Base-by-base conservation (phyloP, 2,329 filamentous ascomycete genomes). In the Teratosphaeria pseudoeucalypti region DNA sequence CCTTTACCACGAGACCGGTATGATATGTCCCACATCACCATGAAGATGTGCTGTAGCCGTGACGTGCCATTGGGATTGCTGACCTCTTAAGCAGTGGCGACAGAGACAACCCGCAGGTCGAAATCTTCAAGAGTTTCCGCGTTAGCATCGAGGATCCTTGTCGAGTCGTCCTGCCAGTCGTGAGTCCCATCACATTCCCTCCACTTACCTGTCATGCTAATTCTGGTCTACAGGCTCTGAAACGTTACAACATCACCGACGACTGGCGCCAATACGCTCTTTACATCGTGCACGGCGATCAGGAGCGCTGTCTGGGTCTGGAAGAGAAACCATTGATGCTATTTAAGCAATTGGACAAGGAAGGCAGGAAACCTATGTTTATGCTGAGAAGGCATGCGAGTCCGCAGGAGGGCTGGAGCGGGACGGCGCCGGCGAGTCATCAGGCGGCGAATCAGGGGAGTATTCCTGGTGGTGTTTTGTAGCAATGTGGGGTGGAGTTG, bases 351-450 rank as follows among this genome's bases (percentile, higher is more conserved):
- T 79, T 99, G 59, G 92, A 97, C 72, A 92, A 92, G 73, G 94
- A 97, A 77, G 94, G 94, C 54, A 88, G 95, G 76, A 99, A 97
- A 73, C 94, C 94, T 26, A 97, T 97, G 94, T 99, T 99, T 71
- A 99, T 99, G 94, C 78, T 99, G 59, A 80, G 94, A 58, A 82
- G 82, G 65, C 81, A 86, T 65, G 81, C 83, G 14, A 67, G 66
- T n/a, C 81, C 82, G 58, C 67, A 69, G 56, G 70, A 72, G 56
- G 70, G 70, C 12, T 72, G 70, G 70, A 71, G 68, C 52, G 64
- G 55, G 56, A 60, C 55, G 29, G 53, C 56, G 55, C 55, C 43
- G 43, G 43, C 43, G n/a, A 49, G 19, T 23, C 43, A 49, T 19
- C 43, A 49, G 19, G 43, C 43, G 16, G 43, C 43, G 10, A 49